Percentiles rank a stretch among this genome's conserved stretches.
Evolutionary conservation across 345 rosid genomes (phyloP).

Genomic region (Arabis alpina): DNA sequence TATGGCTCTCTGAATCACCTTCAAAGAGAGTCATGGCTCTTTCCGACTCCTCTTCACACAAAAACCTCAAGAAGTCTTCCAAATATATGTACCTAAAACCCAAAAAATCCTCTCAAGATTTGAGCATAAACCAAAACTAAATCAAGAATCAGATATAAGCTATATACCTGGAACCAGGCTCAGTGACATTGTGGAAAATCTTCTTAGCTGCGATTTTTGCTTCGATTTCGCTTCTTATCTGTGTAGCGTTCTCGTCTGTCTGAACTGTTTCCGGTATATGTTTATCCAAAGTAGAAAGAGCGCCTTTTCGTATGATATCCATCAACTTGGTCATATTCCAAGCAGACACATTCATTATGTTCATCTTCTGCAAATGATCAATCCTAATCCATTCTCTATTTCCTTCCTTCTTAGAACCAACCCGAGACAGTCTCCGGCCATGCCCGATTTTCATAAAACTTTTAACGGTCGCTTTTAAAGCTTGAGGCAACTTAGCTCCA

Average conservation of each 20-base stretch:
- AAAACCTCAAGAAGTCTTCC: conserved; percentile 72
- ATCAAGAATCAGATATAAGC: neutral
- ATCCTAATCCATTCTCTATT: conserved; percentile 52
- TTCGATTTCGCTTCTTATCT: conserved; percentile 60
- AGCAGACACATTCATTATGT: conserved; percentile 63
- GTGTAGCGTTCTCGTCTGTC: conserved; percentile 52
- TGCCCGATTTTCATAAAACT: conserved; percentile 45
- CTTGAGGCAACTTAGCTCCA: conserved; percentile 51
- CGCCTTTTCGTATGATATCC: conserved; percentile 59
- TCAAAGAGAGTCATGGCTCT: conserved; percentile 73
- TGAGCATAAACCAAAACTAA: conserved; percentile 17
- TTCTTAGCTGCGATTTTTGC: conserved; percentile 50
- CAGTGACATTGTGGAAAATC: conserved; percentile 59
- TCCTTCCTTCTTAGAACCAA: conserved; percentile 42
- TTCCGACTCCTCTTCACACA: conserved; percentile 65
- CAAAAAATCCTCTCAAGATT: conserved; percentile 23
- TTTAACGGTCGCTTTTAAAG: conserved; percentile 45
- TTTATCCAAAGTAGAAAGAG: conserved; percentile 61
- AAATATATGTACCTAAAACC: conserved; percentile 64
- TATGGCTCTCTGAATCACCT: conserved; percentile 59
- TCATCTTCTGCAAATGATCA: conserved; percentile 56
- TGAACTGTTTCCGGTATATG: conserved; percentile 42
- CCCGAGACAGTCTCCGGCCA: conserved; percentile 35
- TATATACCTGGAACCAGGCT: conserved; percentile 50
- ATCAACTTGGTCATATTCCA: conserved; percentile 77